Base-by-base conservation (phyloP, 2,329 filamentous ascomycete genomes). In the Aspergillus melleus region DNA sequence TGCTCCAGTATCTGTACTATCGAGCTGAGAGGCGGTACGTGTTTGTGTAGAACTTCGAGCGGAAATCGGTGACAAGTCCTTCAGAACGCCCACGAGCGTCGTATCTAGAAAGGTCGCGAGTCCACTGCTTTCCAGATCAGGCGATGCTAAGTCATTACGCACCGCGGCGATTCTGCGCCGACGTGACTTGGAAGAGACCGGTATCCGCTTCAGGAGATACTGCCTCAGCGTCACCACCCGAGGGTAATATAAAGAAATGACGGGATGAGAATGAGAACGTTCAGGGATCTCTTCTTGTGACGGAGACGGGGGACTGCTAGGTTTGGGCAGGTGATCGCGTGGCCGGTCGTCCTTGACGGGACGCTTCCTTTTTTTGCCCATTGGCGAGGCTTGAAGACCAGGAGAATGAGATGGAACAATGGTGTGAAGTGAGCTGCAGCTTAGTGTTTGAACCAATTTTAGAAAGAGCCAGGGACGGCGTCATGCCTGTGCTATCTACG, bases 191-290 rank as follows among this genome's bases (percentile, higher is more conserved):
- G 91, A 94, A 11, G 85, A 81, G n/a, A 74, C 65, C 0, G 90
- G 89, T 11, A 96, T 82, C 61, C 81, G 84, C 20, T 80, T 79
- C 52, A 93, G 78, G 44, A 93, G 78, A 77, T 91, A 90, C 59
- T 89, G 81, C 67, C 91, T 87, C 59, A 96, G 79, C 0, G 87
- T 87, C 57, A 86, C 74, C 12, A 92, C 83, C 51, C 82, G 76
- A 8, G 82, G 76, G 75, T 92, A 96, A 76, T 88, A 90, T 62
- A 84, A 83, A 50, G 81, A 81, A 58, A 96, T 80, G 36, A 95
- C 83, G 56, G 86, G 85, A 70, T 91, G 88, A 3, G 64, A 64
- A 36, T 91, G 88, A 3, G 64, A 64, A 36, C 59, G 58, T 60
- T 60, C 61, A 58, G 57, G 49, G 49, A 47, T 60, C 58, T 55